A percentile compares a stretch with the other conserved stretches of the same genome.
Evolutionary conservation across 1,284 basidiomycete genomes (phyloP).

Genomic region (Cystobasidium sp.): DNA sequence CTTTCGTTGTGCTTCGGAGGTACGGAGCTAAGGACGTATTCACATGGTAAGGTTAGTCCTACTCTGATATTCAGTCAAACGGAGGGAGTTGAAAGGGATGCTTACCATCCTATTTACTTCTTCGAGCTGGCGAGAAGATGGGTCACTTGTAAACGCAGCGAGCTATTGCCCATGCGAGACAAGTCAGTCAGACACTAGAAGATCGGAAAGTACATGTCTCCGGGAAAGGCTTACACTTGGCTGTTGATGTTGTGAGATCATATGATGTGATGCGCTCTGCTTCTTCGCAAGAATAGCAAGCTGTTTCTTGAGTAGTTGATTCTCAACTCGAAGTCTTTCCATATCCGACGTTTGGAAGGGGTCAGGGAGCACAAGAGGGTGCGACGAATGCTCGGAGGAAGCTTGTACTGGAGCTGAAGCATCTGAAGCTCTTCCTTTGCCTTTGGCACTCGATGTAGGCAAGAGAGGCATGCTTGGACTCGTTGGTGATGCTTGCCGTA

Average conservation of each 20-base stretch:
- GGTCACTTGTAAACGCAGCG: background rate
- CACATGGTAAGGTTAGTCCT: background rate
- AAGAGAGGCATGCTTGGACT: constrained; percentile 3
- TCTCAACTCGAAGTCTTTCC: constrained; percentile 44
- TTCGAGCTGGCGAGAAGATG: background rate
- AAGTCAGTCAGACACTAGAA: too few species aligned
- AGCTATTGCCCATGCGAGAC: background rate
- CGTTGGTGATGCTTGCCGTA: background rate
- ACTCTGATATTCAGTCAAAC: too few species aligned
- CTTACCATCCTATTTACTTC: constrained; percentile 5
- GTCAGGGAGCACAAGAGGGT: constrained; percentile 9
- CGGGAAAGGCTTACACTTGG: too few species aligned
- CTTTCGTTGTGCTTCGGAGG: constrained; percentile 26
- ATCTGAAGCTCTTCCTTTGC: constrained; percentile 1
- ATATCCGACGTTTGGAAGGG: constrained; percentile 37
- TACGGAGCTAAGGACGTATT: constrained; percentile 40
- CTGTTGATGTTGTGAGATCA: background rate
- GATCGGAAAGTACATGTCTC: too few species aligned
- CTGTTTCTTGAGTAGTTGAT: constrained; percentile 42
- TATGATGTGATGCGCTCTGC: constrained; percentile 9
- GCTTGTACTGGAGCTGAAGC: background rate
- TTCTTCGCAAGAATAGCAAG: constrained; percentile 44
- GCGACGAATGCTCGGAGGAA: constrained; percentile 1
- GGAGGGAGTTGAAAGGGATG: background rate
- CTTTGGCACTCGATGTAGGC: background rate